Evolutionary conservation across 208 protist genomes (phyloP), one percentile per base, ranked within the genome.

Genomic region (Acanthamoeba lenticulata): DNA sequence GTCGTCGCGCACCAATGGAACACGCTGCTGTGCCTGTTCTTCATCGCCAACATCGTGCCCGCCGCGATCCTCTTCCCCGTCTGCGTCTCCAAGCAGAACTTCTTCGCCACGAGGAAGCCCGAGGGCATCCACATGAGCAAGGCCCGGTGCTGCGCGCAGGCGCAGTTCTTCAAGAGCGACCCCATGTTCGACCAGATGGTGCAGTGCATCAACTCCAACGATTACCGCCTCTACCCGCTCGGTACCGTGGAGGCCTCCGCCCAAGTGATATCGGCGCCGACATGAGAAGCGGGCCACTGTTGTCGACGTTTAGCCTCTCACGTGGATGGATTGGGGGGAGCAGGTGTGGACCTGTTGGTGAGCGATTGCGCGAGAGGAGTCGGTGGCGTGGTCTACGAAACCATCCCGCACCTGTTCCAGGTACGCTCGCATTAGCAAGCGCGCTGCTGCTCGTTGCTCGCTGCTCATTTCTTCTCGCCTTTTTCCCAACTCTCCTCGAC

Each of bases 91-190:
- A 86, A 86, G 40, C 77, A 86, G 40, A 86, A 86, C 77, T 47
- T 86, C 29, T 86, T 60, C 21, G 40, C 32, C 27, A 74, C 65
- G 24, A 86, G 77, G 77, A 86, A 86, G 40, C 11, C 44, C 40
- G 77, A 86, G 0, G 77, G 77, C 11, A 57, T 86, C 19, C 77
- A 86, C 77, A n/a, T 52, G n/a, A 55, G 24, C 77, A 86, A 47
- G 40, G 34, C 77, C 27, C 40, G 77, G 34, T 86, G 77, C 40
- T 86, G 77, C 34, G 77, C 77, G 40, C 77, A 86, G 77, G 77
- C 77, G 11, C 77, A 86, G n/a, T 57, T 86, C 27, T 86, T 86
- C 40, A 86, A 86, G 44, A 86, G 52, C n/a, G 45, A 86, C 40
- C 13, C 27, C 77, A 74, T 74, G 65, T 74, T 74, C 65, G 65